These are phyloP conservation scores for Ambrosiella cleistominuta DNA, from an alignment of 2,329 filamentous ascomycete genomes.

Conservation along the genomic window DNA sequence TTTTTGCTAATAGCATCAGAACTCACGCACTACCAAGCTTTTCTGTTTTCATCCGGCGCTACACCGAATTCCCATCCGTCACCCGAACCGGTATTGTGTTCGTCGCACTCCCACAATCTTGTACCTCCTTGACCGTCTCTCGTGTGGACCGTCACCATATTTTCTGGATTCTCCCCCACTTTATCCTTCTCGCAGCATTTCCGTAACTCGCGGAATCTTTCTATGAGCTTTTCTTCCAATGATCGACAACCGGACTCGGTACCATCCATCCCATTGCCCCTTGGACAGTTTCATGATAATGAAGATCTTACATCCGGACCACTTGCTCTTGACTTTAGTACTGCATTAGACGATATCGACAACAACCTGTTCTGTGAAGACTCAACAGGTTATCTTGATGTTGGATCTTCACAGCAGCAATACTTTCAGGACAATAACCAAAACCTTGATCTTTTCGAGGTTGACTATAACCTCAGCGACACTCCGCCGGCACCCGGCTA, in stretches of 20 bases:
- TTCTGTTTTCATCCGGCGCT: no score
- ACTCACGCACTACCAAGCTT: background rate
- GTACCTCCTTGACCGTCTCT: no score
- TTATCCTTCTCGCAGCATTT: background rate
- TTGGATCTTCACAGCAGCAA: background rate
- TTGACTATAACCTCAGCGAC: no score
- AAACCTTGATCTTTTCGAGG: background rate
- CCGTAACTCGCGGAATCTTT: constrained; percentile 1
- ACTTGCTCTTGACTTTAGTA: constrained; percentile 6
- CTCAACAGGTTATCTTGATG: background rate
- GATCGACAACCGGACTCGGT: constrained; percentile 7
- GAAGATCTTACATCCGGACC: constrained; percentile 8
- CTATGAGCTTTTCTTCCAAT: constrained; percentile 12
- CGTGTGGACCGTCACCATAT: no score
- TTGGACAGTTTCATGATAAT: background rate
- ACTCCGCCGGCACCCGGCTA: no score
- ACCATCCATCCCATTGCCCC: constrained; percentile 2
- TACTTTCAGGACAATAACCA: background rate
- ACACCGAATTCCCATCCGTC: no score
- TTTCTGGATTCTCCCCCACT: background rate
- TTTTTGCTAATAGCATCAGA: background rate
- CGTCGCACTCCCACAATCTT: no score
- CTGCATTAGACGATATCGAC: constrained; percentile 4
- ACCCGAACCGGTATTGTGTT: no score
- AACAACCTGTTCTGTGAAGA: background rate